Evolutionary conservation across 2,329 filamentous ascomycete species (phyloP).

Genomic region (Karstenula rhodostoma): DNA sequence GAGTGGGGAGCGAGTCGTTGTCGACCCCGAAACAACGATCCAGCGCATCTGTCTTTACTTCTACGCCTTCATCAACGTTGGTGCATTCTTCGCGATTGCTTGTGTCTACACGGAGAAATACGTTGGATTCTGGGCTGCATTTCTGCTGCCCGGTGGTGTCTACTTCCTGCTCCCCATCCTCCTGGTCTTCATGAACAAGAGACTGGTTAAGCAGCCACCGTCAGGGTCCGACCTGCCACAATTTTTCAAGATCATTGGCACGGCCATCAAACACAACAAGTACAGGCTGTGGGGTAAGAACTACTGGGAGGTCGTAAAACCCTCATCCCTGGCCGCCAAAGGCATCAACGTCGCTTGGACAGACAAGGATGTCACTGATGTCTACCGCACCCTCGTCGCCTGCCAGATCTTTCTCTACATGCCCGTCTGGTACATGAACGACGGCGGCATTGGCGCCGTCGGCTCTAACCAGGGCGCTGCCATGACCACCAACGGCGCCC

Average conservation of each 20-base stretch:
- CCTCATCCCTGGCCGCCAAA: conserved; percentile 28
- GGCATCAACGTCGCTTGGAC: conserved; percentile 38
- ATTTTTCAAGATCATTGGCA: conserved; percentile 44
- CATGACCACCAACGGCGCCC: conserved; percentile 24
- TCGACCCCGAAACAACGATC: conserved; percentile 73
- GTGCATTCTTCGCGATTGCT: conserved; percentile 58
- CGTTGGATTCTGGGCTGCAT: conserved; percentile 52
- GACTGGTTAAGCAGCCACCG: conserved; percentile 41
- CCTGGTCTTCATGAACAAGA: conserved; percentile 44
- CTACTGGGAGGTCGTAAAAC: conserved; percentile 47
- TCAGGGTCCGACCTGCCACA: conserved; percentile 45
- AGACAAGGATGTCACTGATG: conserved; percentile 20
- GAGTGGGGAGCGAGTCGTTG: conserved; percentile 71
- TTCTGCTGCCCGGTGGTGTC: conserved; percentile 46
- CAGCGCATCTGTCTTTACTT: conserved; percentile 64
- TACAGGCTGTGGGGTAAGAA: conserved; percentile 45
- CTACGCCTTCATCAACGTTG: conserved; percentile 52
- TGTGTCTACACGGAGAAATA: conserved; percentile 53
- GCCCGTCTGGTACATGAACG: conserved; percentile 50
- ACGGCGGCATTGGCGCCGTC: conserved; percentile 60
- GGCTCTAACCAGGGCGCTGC: conserved; percentile 54
- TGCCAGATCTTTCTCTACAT: conserved; percentile 35
- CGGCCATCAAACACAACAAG: conserved; percentile 45
- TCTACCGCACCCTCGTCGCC: conserved; percentile 34
- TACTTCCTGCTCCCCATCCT: conserved; percentile 38